Percentiles rank a stretch among this genome's conserved stretches.
These are phyloP conservation scores for Beauveria medogensis DNA, from an alignment of 2,329 filamentous ascomycete genomes.

Conservation along the genomic window DNA sequence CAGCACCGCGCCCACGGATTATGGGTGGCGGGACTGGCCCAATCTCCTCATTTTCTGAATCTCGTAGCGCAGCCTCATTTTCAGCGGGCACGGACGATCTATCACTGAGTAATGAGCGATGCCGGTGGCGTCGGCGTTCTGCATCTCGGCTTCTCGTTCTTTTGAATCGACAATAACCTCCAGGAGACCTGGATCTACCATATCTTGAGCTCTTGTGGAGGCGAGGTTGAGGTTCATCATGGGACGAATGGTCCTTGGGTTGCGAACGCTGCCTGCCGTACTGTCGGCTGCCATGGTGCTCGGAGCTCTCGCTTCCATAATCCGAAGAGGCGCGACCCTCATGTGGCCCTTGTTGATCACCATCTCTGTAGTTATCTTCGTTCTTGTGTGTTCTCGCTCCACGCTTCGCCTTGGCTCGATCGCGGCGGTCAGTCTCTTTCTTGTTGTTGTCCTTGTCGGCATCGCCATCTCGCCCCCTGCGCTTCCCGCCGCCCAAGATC, in stretches of 20 bases:
- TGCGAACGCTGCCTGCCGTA: background rate
- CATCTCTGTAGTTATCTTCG: background rate
- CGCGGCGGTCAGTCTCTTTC: constrained; percentile 8
- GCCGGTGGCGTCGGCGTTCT: background rate
- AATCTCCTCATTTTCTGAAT: constrained; percentile 68
- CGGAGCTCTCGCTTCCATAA: background rate
- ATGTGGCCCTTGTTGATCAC: background rate
- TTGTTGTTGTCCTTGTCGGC: constrained; percentile 10
- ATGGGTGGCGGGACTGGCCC: constrained; percentile 58
- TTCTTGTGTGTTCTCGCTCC: background rate
- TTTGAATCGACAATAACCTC: background rate
- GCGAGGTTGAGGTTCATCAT: background rate
- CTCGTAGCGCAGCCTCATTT: constrained; percentile 38
- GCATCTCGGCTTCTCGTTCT: background rate
- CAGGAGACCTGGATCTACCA: constrained; percentile 4
- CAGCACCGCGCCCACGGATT: constrained; percentile 63
- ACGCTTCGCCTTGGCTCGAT: background rate
- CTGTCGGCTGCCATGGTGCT: background rate
- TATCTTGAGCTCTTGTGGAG: background rate
- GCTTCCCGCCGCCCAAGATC: constrained; percentile 42
- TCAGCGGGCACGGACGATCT: background rate
- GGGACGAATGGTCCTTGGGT: background rate
- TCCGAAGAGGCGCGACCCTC: background rate
- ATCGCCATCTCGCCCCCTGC: constrained; percentile 18
- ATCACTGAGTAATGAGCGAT: background rate